Base-by-base conservation (phyloP, 192 early-diverging fungal genomes). In the Paraglomus brasilianum region DNA sequence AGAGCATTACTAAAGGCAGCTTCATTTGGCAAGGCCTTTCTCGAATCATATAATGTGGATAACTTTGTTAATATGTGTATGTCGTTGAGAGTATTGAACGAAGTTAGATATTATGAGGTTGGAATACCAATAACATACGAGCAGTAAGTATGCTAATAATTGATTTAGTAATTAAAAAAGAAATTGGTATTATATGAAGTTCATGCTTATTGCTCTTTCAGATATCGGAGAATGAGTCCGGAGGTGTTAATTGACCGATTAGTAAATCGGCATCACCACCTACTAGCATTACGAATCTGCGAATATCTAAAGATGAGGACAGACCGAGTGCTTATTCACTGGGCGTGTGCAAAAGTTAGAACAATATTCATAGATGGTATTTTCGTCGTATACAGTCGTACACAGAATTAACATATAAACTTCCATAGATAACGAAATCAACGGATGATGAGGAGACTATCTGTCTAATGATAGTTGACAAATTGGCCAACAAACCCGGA, bases 321-420 rank as follows among this genome's bases (percentile, higher is more conserved):
- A 0, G 91, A 94, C 66, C 83, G 90, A 40, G 91, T 98, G 13
- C 76, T 95, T 17, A 90, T 97, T 50, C 92, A 96, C 72, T 99
- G 97, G 97, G 97, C 96, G 0, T 95, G 97, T 65, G 87, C 91
- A 58, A 97, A 98, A 81, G 89, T 91, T 74, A 66, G 30, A 30
- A 49, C 46, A 17, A 15, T 21, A 43, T 17, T 14, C 19, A 22
- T 17, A 55, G 44, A 4, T 3, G 11, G n/a, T 2, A 60, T 15
- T 22, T 8, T 69, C 5, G 39, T 57, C 38, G 38, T 52, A 52
- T 39, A n/a, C 1, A 19, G 17, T 15, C 36, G 43, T 49, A 15
- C 17, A 13, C 22, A 24, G 8, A 68, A 66, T 68, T 13, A 14
- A 19, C 79, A n/a, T 41, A 9, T 66, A 17, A 21, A 38, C 68